Evolutionary conservation across 495 filamentous ascomycete genomes (phyloP).

Genomic region (Aspergillus olivimuriae): DNA sequence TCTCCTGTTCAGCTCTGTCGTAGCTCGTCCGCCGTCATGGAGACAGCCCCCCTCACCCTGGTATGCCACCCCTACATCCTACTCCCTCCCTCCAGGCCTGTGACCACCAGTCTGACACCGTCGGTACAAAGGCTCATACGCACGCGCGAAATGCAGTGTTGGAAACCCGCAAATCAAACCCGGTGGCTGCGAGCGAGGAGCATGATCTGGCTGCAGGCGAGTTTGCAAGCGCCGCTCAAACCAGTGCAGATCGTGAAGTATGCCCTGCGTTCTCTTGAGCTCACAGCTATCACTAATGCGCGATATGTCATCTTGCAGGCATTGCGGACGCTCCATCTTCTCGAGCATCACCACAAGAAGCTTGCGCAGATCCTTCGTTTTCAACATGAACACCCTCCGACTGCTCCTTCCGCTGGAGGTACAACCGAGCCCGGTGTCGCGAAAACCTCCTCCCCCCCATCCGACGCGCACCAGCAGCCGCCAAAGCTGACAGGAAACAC

Average conservation of each 20-base stretch:
- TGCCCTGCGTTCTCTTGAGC: too few relatives aligned
- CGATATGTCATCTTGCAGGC: conserved; percentile 51
- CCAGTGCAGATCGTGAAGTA: conserved; percentile 70
- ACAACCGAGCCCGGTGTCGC: conserved; percentile 11
- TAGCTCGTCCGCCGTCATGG: conserved; percentile 51
- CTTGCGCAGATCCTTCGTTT: conserved; percentile 73
- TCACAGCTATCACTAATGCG: too few relatives aligned
- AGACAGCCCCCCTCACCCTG: conserved; percentile 53
- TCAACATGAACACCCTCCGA: conserved; percentile 53
- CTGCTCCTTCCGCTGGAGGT: conserved; percentile 12
- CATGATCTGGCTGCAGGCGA: conserved; percentile 86
- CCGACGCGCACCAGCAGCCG: conserved; percentile 28
- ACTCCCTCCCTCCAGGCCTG: too few relatives aligned
- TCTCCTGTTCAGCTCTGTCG: too few relatives aligned
- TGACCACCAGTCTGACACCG: too few relatives aligned
- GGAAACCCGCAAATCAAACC: conserved; percentile 66
- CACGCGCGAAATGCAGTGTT: conserved; percentile 79
- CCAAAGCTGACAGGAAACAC: conserved; percentile 34
- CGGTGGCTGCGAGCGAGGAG: conserved; percentile 73
- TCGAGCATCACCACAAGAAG: conserved; percentile 79
- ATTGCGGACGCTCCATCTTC: conserved; percentile 70
- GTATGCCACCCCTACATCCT: conserved; percentile 27
- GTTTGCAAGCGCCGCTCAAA: conserved; percentile 74
- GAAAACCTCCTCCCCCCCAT: conserved; percentile 21
- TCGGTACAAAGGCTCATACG: conserved; percentile 82